Percentiles rank a stretch among this genome's conserved stretches.
phyloP scores from a whole-genome alignment of 225 moss, liverwort and hornwort species.

The Lunularia cruciata region DNA sequence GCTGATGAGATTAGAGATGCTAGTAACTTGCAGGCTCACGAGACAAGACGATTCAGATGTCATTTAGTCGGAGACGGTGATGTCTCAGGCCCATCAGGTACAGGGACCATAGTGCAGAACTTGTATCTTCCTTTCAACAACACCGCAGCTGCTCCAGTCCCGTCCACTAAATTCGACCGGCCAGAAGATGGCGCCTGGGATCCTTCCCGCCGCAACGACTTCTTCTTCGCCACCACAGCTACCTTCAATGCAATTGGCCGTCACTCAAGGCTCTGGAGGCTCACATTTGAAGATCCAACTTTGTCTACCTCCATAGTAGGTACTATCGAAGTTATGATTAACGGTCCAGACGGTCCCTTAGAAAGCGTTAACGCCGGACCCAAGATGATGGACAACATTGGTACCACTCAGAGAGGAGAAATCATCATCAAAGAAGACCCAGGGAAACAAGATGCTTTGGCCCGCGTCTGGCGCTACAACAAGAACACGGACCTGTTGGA shows the following conservation, averaged over 20 bases:
- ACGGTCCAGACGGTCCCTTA: constrained; percentile 6
- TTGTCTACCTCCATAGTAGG: constrained; percentile 21
- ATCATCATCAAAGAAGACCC: constrained; percentile 34
- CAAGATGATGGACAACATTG: constrained; percentile 40
- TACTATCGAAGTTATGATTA: constrained; percentile 22
- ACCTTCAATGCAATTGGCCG: constrained; percentile 14
- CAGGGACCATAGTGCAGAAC: not conserved
- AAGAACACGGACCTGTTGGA: not conserved
- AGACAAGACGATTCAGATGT: constrained; percentile 19
- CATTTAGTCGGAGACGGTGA: constrained; percentile 28
- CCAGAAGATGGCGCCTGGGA: constrained; percentile 34
- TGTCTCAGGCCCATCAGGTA: constrained; percentile 18
- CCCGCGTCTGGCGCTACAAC: constrained; percentile 30
- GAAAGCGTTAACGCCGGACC: constrained; percentile 10
- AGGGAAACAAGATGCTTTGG: constrained; percentile 13
- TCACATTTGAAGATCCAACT: constrained; percentile 32
- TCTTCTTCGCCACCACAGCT: constrained; percentile 27
- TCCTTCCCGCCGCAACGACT: constrained; percentile 9
- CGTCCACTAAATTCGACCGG: constrained; percentile 37
- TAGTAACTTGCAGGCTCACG: constrained; percentile 4
- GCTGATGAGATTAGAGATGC: constrained; percentile 28
- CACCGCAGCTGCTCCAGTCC: constrained; percentile 15
- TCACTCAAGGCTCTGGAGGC: constrained; percentile 28
- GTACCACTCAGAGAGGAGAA: constrained; percentile 13
- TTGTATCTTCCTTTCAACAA: constrained; percentile 22